Base-by-base conservation (phyloP, 2,329 filamentous ascomycete species). In the Rhinocladiella mackenziei region DNA sequence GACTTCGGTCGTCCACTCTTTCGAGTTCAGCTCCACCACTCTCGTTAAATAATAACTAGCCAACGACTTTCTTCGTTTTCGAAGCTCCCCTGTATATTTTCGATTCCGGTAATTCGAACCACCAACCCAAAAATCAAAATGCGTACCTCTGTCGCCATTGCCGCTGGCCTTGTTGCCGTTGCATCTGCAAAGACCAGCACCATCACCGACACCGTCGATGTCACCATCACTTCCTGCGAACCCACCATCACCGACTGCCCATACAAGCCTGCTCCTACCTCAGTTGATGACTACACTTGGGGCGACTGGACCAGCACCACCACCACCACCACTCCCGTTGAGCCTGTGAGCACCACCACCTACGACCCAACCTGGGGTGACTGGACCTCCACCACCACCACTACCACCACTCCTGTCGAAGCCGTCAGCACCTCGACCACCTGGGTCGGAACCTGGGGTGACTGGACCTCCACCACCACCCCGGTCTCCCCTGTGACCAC, bases 161-260 rank as follows among this genome's bases (percentile, higher is more conserved):
- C 62, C 5, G 53, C 60, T 6, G 66, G 66, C 2, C 59, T 70
- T 9, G 51, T 66, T 42, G 60, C 64, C 2, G 55, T 66, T 48
- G 54, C 45, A 18, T 47, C 44, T 23, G 53, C 55, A 22, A 28
- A 30, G 14, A 51, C 45, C 29, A 36, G 33, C 43, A 72, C 76
- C 60, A 67, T 80, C 67, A 78, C 76, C 73, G 66, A 68, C 61
- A 79, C 75, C 55, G 71, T 78, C 61, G 70, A 74, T 61, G 68
- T 77, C 56, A 82, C 78, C 66, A 69, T 82, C 73, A 81, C 76
- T 65, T 78, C 75, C 40, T 81, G 78, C 72, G 72, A 66, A 46
- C 68, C 77, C 37, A 71, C 72, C 50, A 77, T 83, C 60, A 74
- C 76, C 64, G 60, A 83, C 77, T 84, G 81, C 51, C 51, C 51